Conservation (phyloP, 2,329 filamentous ascomycete species). For the Ciborinia camelliae region DNA sequence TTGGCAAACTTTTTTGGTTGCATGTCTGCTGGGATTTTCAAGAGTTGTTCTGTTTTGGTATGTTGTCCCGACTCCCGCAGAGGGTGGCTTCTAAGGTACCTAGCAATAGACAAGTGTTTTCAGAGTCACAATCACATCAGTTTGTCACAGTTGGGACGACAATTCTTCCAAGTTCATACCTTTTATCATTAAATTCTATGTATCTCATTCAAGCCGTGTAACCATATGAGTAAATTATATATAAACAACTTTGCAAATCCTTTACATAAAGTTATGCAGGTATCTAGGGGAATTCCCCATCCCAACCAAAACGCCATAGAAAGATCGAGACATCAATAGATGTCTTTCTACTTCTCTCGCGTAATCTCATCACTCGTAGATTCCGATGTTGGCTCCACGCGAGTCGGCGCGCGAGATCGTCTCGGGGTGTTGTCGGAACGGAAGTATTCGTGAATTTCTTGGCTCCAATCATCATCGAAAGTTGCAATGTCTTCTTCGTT, state of each 20-base stretch:
- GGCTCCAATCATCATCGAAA: slow-evolving; percentile 29
- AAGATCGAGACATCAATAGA: neutral
- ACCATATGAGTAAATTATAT: neutral
- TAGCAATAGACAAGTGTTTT: neutral
- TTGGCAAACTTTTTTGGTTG: too few relatives aligned
- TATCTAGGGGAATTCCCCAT: neutral
- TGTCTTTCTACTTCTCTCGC: neutral
- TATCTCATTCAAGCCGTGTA: neutral
- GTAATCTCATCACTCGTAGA: slow-evolving; percentile 14
- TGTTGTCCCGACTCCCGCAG: too few relatives aligned
- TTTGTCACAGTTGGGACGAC: neutral
- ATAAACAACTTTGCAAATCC: neutral
- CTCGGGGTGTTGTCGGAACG: slow-evolving; percentile 14
- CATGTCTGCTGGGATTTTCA: too few relatives aligned
- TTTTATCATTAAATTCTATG: slow-evolving; percentile 3
- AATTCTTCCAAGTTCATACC: neutral
- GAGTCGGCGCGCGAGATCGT: neutral
- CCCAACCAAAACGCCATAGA: neutral
- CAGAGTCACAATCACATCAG: neutral
- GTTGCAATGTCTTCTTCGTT: slow-evolving; percentile 24
- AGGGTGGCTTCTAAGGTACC: too few relatives aligned
- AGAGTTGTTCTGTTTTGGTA: too few relatives aligned
- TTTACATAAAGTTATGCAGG: neutral
- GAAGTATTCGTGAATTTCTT: slow-evolving; percentile 31
- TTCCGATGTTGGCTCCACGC: neutral